phyloP scores from a whole-genome alignment of 2,329 filamentous ascomycete genomes.

The Akanthomyces uredinophilus region DNA sequence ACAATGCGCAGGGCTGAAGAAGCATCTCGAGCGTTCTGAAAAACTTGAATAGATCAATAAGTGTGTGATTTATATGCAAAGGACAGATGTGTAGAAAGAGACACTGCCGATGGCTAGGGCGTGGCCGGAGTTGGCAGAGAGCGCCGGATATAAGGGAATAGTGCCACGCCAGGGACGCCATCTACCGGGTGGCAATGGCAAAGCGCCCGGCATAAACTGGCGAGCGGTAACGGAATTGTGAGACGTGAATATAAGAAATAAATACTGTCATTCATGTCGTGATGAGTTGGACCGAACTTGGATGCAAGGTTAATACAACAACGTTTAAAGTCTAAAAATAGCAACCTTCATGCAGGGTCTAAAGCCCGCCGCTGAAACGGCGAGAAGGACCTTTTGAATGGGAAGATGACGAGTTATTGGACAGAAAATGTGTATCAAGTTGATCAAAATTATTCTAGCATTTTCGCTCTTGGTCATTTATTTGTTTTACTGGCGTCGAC shows the following conservation, averaged over 20 bases:
- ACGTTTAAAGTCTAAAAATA: background rate
- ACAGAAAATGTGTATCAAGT: background rate
- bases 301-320: background rate
- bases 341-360: background rate
- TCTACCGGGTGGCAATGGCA: background rate
- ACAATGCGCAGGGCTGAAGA: background rate
- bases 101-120: background rate
- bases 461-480: too few species aligned
- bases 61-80: background rate
- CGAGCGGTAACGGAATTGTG: background rate
- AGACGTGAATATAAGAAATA: background rate
- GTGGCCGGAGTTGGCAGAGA: background rate
- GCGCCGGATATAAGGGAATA: background rate
- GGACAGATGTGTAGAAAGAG: background rate
- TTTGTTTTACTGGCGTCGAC: background rate
- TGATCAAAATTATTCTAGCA: too few species aligned
- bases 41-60: background rate
- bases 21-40: too few species aligned
- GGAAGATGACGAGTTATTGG: background rate
- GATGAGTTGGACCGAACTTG: background rate
- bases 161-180: background rate
- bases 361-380: background rate
- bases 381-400: background rate
- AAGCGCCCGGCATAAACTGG: background rate
- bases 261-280: background rate